Percentiles rank a stretch among this genome's conserved stretches.
These are phyloP conservation scores for Saprolegnia diclina DNA, from an alignment of 352 stramenopile genomes.

Conservation along the genomic window DNA sequence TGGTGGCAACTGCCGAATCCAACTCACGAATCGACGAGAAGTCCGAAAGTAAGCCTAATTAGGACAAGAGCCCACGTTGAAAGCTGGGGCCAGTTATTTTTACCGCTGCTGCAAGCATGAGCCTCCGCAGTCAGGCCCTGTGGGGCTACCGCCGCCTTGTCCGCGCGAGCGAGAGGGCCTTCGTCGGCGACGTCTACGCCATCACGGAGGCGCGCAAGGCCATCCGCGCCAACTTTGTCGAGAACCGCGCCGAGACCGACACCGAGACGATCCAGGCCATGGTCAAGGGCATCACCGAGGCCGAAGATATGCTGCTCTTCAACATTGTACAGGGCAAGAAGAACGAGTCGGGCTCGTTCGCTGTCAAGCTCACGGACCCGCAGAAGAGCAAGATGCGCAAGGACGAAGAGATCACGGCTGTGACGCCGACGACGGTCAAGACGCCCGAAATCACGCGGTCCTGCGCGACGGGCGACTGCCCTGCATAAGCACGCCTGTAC, in stretches of 20 bases:
- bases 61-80: background rate
- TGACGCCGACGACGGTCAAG: slow-evolving; percentile 67
- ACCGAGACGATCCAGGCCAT: slow-evolving; percentile 46
- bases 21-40: background rate
- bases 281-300: slow-evolving; percentile 71
- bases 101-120: slow-evolving; percentile 34
- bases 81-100: background rate
- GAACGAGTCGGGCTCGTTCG: slow-evolving; percentile 49
- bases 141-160: slow-evolving; percentile 71
- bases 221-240: slow-evolving; percentile 63
- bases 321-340: slow-evolving; percentile 75
- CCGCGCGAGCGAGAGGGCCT: slow-evolving; percentile 63
- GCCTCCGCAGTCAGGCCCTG: slow-evolving; percentile 52
- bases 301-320: slow-evolving; percentile 78
- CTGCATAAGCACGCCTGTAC: slow-evolving; percentile 28
- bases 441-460: slow-evolving; percentile 76
- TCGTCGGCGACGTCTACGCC: slow-evolving; percentile 62
- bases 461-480: slow-evolving; percentile 67
- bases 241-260: slow-evolving; percentile 57
- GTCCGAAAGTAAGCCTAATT: background rate
- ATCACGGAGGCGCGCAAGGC: slow-evolving; percentile 48
- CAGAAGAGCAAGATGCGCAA: slow-evolving; percentile 71
- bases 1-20: background rate
- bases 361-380: slow-evolving; percentile 74
- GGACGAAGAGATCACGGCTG: slow-evolving; percentile 72